phyloP scores from a whole-genome alignment of 176 grass and related monocot species.

The Otatea glauca region DNA sequence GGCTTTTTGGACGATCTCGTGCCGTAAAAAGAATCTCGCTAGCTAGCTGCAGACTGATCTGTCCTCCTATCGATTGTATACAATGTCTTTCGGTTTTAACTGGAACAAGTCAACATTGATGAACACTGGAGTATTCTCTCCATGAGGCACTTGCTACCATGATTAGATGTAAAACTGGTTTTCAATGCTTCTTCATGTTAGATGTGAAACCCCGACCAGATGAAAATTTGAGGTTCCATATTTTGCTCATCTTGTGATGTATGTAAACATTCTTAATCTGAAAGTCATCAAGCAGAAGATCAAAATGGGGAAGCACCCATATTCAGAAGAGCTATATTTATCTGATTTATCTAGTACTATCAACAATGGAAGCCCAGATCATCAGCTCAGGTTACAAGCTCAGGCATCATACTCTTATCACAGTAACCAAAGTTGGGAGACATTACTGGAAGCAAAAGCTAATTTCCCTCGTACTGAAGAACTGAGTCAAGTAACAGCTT shows the following conservation, averaged over 20 bases:
- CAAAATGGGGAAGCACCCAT: background rate
- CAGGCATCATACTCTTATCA: constrained; percentile 18
- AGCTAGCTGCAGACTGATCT: background rate
- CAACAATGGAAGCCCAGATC: background rate
- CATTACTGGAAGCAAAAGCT: background rate
- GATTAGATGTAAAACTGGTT: too few species aligned
- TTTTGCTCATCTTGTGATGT: background rate
- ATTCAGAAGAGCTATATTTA: background rate
- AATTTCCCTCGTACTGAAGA: background rate
- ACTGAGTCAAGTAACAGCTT: constrained; percentile 9
- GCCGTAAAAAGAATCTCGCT: background rate
- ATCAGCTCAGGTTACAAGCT: background rate
- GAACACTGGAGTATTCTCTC: background rate
- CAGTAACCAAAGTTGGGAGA: background rate
- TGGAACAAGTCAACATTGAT: background rate
- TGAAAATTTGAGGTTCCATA: background rate
- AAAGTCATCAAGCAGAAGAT: background rate
- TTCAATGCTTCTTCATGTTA: too few species aligned
- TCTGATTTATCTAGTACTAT: background rate
- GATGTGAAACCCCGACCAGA: background rate
- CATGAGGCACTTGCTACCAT: too few species aligned
- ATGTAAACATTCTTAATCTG: background rate
- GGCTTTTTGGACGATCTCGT: background rate
- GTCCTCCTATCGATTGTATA: background rate
- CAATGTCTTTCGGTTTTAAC: background rate